Evolutionary conservation across 2,329 filamentous ascomycete species (phyloP).

Genomic region (Zymoseptoria tritici): DNA sequence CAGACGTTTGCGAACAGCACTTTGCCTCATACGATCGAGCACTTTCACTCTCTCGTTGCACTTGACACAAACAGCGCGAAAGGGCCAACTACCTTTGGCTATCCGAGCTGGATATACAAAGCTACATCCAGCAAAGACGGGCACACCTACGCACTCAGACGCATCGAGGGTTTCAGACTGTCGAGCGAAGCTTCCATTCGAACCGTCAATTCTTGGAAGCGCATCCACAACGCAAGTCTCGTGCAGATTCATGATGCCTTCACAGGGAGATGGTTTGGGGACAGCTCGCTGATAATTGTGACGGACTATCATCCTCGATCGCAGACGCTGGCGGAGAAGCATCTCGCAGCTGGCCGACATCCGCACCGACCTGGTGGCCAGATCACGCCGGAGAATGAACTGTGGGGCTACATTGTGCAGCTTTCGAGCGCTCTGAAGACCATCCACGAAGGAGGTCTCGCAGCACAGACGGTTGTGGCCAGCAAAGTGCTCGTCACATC

Average conservation of each 20-base stretch:
- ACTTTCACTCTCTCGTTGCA: slow-evolving; percentile 87
- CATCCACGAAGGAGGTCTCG: slow-evolving; percentile 73
- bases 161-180: slow-evolving; percentile 81
- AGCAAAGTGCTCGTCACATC: slow-evolving; percentile 86
- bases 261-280: slow-evolving; percentile 84
- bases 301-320: slow-evolving; percentile 89
- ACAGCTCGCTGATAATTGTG: slow-evolving; percentile 89
- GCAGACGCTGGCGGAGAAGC: slow-evolving; percentile 79
- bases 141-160: slow-evolving; percentile 75
- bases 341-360: slow-evolving; percentile 44
- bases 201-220: slow-evolving; percentile 81
- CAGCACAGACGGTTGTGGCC: slow-evolving; percentile 76
- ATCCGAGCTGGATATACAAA: slow-evolving; percentile 92
- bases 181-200: slow-evolving; percentile 85
- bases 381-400: slow-evolving; percentile 53
- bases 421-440: slow-evolving; percentile 80
- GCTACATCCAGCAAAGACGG: slow-evolving; percentile 83
- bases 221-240: slow-evolving; percentile 70
- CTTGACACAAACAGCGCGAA: slow-evolving; percentile 76
- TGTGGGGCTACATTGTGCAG: slow-evolving; percentile 92
- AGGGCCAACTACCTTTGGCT: slow-evolving; percentile 72
- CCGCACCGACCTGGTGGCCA: slow-evolving; percentile 15
- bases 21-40: slow-evolving; percentile 67
- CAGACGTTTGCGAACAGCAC: slow-evolving; percentile 71
- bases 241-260: slow-evolving; percentile 88